Conservation (phyloP, 2,329 filamentous ascomycete species). For the Zasmidium citrigriseum region DNA sequence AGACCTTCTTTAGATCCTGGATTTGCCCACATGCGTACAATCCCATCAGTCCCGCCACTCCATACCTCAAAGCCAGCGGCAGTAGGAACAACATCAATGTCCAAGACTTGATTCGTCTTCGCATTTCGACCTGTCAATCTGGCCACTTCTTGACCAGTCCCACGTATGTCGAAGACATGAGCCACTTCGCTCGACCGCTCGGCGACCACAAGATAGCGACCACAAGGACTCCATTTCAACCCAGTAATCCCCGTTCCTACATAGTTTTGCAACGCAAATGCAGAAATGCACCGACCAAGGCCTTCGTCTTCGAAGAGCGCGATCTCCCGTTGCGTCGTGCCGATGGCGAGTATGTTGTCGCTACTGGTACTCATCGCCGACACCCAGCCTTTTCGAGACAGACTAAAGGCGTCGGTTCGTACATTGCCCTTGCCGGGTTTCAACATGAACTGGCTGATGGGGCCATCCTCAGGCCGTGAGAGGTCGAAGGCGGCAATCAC, state of each 20-base stretch:
- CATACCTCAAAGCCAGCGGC: slow-evolving; percentile 55
- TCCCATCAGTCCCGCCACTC: slow-evolving; percentile 60
- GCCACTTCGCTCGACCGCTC: slow-evolving; percentile 59
- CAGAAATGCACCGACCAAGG: slow-evolving; percentile 51
- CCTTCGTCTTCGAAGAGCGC: slow-evolving; percentile 57
- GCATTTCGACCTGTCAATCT: slow-evolving; percentile 48
- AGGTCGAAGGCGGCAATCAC: slow-evolving; percentile 59
- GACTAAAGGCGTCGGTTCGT: slow-evolving; percentile 42
- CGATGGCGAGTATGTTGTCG: slow-evolving; percentile 57
- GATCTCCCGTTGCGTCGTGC: slow-evolving; percentile 57
- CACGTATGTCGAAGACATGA: slow-evolving; percentile 61
- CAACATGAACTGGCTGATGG: slow-evolving; percentile 42
- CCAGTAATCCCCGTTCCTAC: slow-evolving; percentile 57
- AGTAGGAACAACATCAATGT: slow-evolving; percentile 51
- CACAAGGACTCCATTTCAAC: slow-evolving; percentile 59
- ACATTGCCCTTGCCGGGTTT: slow-evolving; percentile 39
- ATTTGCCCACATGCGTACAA: slow-evolving; percentile 48
- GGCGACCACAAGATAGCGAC: slow-evolving; percentile 59
- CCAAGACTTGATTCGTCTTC: slow-evolving; percentile 57
- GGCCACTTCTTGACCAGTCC: slow-evolving; percentile 52
- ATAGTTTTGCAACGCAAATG: slow-evolving; percentile 42
- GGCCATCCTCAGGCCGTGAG: slow-evolving; percentile 48
- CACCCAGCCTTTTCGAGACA: slow-evolving; percentile 58
- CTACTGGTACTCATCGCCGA: slow-evolving; percentile 52
- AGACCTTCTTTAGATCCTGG: slow-evolving; percentile 44